Percentiles rank a stretch among this genome's conserved stretches.
These are phyloP conservation scores for Triticum urartu DNA, from an alignment of 176 grass and related monocot species.

Conservation along the genomic window DNA sequence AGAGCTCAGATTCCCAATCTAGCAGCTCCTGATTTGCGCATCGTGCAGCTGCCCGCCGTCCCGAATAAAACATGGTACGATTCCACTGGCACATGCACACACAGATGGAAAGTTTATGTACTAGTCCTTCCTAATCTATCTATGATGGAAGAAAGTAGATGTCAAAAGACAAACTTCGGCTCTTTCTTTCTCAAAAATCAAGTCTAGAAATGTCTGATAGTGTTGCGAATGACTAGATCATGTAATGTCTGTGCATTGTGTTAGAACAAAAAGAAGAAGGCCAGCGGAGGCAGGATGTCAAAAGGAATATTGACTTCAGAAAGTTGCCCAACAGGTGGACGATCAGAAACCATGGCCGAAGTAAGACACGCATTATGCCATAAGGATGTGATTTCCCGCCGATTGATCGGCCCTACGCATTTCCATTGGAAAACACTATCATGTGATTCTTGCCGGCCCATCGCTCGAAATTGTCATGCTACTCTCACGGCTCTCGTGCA, in stretches of 20 bases:
- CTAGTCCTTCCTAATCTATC: neutral
- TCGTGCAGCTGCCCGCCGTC: neutral
- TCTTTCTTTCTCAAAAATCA: too few relatives aligned
- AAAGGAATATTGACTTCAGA: neutral
- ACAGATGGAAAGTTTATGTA: neutral
- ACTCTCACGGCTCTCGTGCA: neutral
- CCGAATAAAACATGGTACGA: neutral
- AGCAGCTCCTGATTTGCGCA: constrained; percentile 16
- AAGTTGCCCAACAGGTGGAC: constrained; percentile 35
- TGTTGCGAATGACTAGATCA: too few relatives aligned
- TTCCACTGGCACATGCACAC: neutral
- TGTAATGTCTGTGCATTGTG: too few relatives aligned
- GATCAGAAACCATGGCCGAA: constrained; percentile 18
- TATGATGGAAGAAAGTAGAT: too few relatives aligned
- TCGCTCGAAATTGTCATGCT: neutral
- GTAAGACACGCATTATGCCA: neutral
- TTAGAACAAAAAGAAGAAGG: neutral
- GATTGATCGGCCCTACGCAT: too few relatives aligned
- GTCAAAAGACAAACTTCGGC: too few relatives aligned
- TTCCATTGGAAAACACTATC: neutral
- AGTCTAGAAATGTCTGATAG: too few relatives aligned
- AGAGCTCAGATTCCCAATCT: constrained; percentile 28
- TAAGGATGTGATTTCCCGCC: neutral
- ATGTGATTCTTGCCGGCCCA: neutral
- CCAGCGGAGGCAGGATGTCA: neutral